phyloP scores from a whole-genome alignment of 106 monocot species.

The Triglochin maritima region DNA sequence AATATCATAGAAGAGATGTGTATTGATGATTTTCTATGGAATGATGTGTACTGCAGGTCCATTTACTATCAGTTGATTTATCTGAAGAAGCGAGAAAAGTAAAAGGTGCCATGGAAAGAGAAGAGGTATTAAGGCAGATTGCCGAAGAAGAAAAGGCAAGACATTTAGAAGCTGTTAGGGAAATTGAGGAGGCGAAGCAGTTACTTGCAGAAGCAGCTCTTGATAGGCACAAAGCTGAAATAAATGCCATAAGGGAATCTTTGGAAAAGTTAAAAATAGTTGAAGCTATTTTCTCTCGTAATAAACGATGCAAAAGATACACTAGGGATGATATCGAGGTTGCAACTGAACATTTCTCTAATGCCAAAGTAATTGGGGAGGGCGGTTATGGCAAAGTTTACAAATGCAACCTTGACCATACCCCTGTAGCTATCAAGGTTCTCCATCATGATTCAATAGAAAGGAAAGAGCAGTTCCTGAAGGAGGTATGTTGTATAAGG shows the following conservation, averaged over 20 bases:
- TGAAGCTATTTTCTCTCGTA: slow-evolving; percentile 29
- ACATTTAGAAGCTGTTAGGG: slow-evolving; percentile 36
- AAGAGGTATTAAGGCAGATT: slow-evolving; percentile 25
- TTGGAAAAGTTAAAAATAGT: slow-evolving; percentile 32
- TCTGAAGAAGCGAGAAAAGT: slow-evolving; percentile 45
- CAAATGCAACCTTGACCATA: slow-evolving; percentile 69
- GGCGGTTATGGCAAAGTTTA: slow-evolving; percentile 83
- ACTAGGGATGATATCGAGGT: slow-evolving; percentile 54
- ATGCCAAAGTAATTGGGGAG: slow-evolving; percentile 69
- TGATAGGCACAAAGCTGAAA: slow-evolving; percentile 40
- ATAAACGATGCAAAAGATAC: slow-evolving; percentile 43
- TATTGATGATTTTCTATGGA: no score
- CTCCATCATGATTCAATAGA: slow-evolving; percentile 39
- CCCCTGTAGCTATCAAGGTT: slow-evolving; percentile 81
- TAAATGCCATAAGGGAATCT: slow-evolving; percentile 22
- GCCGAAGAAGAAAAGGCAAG: slow-evolving; percentile 48
- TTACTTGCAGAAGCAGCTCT: slow-evolving; percentile 33
- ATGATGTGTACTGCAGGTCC: slow-evolving; percentile 46
- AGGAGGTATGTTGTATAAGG: slow-evolving; percentile 55
- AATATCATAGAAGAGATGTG: no score
- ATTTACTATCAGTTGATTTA: slow-evolving; percentile 39
- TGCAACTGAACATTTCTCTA: slow-evolving; percentile 86
- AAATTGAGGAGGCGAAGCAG: slow-evolving; percentile 34
- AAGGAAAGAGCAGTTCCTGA: slow-evolving; percentile 66
- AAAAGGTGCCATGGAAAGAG: slow-evolving; percentile 40